phyloP scores from a whole-genome alignment of 164 flowering plant species.

The Stephania japonica region DNA sequence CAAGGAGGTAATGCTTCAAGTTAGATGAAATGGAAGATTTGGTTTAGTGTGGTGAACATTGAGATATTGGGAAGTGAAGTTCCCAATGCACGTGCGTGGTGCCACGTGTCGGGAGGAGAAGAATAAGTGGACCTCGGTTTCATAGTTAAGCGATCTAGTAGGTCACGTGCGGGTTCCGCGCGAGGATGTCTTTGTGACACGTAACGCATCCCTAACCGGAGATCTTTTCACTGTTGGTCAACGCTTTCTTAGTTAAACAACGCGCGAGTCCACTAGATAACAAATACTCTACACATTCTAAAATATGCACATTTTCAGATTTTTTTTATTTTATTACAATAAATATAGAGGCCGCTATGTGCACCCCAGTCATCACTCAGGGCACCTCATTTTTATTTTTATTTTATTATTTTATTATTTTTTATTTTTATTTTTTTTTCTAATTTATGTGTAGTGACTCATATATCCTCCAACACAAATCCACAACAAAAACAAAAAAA shows the following conservation, averaged over 20 bases:
- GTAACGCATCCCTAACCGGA: not conserved
- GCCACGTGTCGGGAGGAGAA: not conserved
- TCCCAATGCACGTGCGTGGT: slow-evolving; percentile 6
- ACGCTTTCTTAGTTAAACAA: not conserved
- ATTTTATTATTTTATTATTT: no score
- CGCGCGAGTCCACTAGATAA: not conserved
- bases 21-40: not conserved
- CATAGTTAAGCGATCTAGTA: not conserved
- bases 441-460: no score
- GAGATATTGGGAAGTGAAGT: not conserved
- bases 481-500: no score
- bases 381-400: no score
- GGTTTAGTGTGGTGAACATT: not conserved
- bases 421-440: no score
- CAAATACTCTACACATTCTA: no score
- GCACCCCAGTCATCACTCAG: no score
- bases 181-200: slow-evolving; percentile 8
- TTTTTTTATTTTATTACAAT: no score
- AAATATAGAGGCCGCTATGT: no score
- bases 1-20: not conserved
- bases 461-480: no score
- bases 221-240: not conserved
- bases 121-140: not conserved
- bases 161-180: not conserved
- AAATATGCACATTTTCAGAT: no score